Percentiles rank a stretch among this genome's conserved stretches.
phyloP scores from a whole-genome alignment of 306 rosid genomes.

The Rosa multiflora region DNA sequence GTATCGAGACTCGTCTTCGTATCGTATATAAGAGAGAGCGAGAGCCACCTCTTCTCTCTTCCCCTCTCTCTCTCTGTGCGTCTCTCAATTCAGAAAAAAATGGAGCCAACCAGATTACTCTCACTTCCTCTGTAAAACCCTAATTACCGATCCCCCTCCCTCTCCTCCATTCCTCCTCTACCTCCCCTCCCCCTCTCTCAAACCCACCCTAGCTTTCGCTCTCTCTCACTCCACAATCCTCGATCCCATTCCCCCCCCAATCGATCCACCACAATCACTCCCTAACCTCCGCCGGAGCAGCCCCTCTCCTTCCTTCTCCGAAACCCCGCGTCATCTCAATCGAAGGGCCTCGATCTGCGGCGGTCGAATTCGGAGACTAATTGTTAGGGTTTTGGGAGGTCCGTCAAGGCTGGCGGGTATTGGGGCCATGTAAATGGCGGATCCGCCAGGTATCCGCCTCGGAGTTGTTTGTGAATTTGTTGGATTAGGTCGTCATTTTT shows the following conservation, averaged over 20 bases:
- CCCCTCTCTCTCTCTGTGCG: not conserved
- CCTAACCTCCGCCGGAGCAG: not conserved
- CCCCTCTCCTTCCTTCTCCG: not conserved
- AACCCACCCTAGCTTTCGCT: constrained; percentile 18
- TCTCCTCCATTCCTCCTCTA: not conserved
- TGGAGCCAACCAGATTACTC: constrained; percentile 37
- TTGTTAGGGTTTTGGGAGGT: constrained; percentile 35
- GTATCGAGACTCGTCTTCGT: not conserved
- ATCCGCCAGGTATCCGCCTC: constrained; percentile 75
- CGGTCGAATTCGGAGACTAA: constrained; percentile 5
- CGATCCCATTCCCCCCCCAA: constrained; percentile 32
- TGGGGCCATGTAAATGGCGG: constrained; percentile 74
- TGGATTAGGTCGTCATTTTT: constrained; percentile 31
- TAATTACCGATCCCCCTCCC: constrained; percentile 39
- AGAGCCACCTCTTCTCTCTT: not conserved
- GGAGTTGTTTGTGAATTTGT: constrained; percentile 22
- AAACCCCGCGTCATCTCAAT: not conserved
- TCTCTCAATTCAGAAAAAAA: constrained; percentile 10
- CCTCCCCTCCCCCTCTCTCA: not conserved
- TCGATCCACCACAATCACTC: constrained; percentile 34
- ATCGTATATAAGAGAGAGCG: constrained; percentile 11
- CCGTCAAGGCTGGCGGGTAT: constrained; percentile 72
- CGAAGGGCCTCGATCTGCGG: constrained; percentile 40
- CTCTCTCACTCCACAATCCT: constrained; percentile 20
- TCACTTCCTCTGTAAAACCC: constrained; percentile 74